Evolutionary conservation across 495 filamentous ascomycete genomes (phyloP).

Genomic region (Clohesyomyces aquaticus): DNA sequence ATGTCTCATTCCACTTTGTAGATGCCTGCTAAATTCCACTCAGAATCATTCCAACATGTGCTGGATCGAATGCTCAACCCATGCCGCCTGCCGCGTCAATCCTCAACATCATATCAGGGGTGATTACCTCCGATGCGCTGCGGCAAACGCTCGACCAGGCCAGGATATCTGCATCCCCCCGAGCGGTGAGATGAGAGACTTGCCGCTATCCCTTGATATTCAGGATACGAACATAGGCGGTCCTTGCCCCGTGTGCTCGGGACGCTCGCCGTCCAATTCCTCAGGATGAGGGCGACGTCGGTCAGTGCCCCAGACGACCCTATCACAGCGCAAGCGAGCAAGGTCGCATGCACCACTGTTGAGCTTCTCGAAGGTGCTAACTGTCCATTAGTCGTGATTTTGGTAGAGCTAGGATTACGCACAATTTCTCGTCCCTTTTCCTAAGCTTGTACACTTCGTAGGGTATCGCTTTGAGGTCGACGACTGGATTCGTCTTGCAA

Average conservation of each 20-base stretch:
- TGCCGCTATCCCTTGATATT: constrained; percentile 17
- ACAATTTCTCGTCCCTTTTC: constrained; percentile 16
- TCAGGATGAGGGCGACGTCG: constrained; percentile 13
- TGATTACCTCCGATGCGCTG: constrained; percentile 20
- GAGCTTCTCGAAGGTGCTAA: constrained; percentile 15
- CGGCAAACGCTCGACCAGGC: constrained; percentile 10
- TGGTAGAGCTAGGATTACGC: constrained; percentile 1
- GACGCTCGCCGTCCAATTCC: constrained; percentile 13
- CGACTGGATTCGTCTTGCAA: constrained; percentile 2
- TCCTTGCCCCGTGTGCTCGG: constrained; percentile 12
- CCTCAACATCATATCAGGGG: constrained; percentile 11
- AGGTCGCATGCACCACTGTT: constrained; percentile 3
- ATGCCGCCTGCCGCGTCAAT: constrained; percentile 21
- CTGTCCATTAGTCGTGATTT: constrained; percentile 1
- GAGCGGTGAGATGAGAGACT: constrained; percentile 17
- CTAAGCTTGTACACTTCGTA: constrained; percentile 17
- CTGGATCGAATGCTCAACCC: constrained; percentile 12
- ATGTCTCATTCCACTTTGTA: no score
- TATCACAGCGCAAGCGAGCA: constrained; percentile 18
- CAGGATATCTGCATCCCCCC: constrained; percentile 17
- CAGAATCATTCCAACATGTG: constrained; percentile 22
- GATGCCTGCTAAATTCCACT: constrained; percentile 5
- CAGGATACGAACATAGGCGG: constrained; percentile 20
- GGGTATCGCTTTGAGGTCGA: constrained; percentile 5
- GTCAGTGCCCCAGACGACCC: constrained; percentile 13